phyloP scores from a whole-genome alignment of 257 asterid genomes.

The Misopates orontium region DNA sequence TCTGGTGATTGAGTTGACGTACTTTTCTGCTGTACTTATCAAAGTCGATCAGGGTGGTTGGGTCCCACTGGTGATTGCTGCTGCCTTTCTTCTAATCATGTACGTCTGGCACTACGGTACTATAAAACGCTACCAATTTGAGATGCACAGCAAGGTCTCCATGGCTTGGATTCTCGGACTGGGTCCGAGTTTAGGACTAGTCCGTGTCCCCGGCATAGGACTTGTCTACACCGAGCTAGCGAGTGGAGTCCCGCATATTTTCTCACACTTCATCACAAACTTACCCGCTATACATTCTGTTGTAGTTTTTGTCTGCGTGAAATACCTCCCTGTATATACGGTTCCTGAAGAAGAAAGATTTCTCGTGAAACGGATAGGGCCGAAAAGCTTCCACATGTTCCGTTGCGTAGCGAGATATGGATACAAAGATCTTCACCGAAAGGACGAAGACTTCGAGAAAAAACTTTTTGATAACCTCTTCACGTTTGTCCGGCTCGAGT shows the following conservation, averaged over 20 bases:
- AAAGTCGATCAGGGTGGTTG: slow-evolving; percentile 84
- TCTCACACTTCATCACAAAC: slow-evolving; percentile 83
- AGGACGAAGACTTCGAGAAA: slow-evolving; percentile 84
- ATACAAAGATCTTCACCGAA: slow-evolving; percentile 68
- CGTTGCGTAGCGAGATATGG: slow-evolving; percentile 63
- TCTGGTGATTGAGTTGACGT: slow-evolving; percentile 56
- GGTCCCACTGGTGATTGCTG: slow-evolving; percentile 73
- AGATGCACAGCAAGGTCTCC: slow-evolving; percentile 77
- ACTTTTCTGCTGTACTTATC: slow-evolving; percentile 63
- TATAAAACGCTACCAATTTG: slow-evolving; percentile 64
- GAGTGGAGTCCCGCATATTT: slow-evolving; percentile 71
- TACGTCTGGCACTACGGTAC: slow-evolving; percentile 71
- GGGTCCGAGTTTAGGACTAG: slow-evolving; percentile 79
- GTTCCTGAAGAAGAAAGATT: slow-evolving; percentile 57
- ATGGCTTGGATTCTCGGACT: slow-evolving; percentile 84
- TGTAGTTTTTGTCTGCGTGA: slow-evolving; percentile 60
- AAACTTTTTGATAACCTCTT: slow-evolving; percentile 76
- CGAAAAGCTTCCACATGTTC: slow-evolving; percentile 62
- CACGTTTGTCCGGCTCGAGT: slow-evolving; percentile 80
- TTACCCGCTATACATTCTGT: slow-evolving; percentile 74
- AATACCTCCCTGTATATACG: slow-evolving; percentile 54
- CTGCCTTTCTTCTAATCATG: slow-evolving; percentile 64
- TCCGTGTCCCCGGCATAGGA: slow-evolving; percentile 75
- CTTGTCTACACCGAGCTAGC: slow-evolving; percentile 82
- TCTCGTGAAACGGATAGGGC: slow-evolving; percentile 56